Conservation (phyloP, 495 filamentous ascomycete genomes). For the Melanomma pulvis-pyrius region DNA sequence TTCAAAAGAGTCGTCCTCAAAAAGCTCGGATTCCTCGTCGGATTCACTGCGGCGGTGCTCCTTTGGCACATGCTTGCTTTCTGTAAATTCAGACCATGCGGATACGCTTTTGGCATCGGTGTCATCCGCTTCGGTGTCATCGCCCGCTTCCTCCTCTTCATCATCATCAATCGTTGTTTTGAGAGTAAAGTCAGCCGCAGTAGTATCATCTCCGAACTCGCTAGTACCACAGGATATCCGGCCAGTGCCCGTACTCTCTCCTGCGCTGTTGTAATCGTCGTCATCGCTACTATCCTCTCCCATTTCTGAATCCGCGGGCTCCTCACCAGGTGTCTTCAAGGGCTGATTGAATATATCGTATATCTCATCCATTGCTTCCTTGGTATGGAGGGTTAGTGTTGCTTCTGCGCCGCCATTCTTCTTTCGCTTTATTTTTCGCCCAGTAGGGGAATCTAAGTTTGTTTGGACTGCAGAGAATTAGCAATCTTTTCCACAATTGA, state of each 20-base stretch:
- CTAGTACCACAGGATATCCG: conserved; percentile 62
- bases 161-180: conserved; percentile 42
- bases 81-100: conserved; percentile 85
- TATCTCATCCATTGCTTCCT: conserved; percentile 93
- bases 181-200: conserved; percentile 50
- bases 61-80: conserved; percentile 68
- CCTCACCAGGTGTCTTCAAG: conserved; percentile 53
- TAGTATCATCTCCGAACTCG: conserved; percentile 67
- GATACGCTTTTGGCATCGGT: conserved; percentile 63
- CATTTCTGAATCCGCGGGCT: conserved; percentile 43
- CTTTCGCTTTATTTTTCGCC: conserved; percentile 73
- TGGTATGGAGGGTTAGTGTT: conserved; percentile 96
- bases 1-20: conserved; percentile 24
- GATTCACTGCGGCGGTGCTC: conserved; percentile 44
- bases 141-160: conserved; percentile 50
- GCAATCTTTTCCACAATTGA: neutral
- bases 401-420: conserved; percentile 67
- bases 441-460: conserved; percentile 83
- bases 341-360: conserved; percentile 96
- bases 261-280: conserved; percentile 81
- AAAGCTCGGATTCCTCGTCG: conserved; percentile 28
- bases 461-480: conserved; percentile 69
- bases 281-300: conserved; percentile 57
- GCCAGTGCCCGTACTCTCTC: conserved; percentile 78
- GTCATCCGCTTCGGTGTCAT: conserved; percentile 54